phyloP scores from a whole-genome alignment of 305 asterid species.

The Andrographis paniculata region DNA sequence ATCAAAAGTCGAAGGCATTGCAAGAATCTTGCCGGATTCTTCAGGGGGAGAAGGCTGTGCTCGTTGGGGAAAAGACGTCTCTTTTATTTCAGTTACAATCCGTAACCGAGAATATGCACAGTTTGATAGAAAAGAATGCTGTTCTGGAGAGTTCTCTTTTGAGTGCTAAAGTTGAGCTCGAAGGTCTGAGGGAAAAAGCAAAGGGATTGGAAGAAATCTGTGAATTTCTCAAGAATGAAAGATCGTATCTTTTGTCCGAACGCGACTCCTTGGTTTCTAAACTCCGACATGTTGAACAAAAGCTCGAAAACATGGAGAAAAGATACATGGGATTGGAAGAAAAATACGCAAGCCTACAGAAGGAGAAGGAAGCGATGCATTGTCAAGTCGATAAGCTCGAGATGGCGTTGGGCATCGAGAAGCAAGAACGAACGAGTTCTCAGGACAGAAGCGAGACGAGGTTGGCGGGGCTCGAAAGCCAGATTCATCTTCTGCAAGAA shows the following conservation, averaged over 20 bases:
- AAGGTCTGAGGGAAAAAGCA: slow-evolving; percentile 85
- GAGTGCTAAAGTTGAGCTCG: slow-evolving; percentile 70
- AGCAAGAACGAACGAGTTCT: slow-evolving; percentile 59
- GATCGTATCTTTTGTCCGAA: slow-evolving; percentile 59
- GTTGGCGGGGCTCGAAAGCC: slow-evolving; percentile 53
- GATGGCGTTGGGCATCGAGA: slow-evolving; percentile 48
- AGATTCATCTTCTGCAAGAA: slow-evolving; percentile 60
- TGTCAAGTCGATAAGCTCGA: slow-evolving; percentile 52
- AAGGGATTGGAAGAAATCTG: slow-evolving; percentile 84
- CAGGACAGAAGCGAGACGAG: slow-evolving; percentile 41
- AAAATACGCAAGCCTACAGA: slow-evolving; percentile 53
- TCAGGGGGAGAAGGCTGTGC: slow-evolving; percentile 55
- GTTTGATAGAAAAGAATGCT: slow-evolving; percentile 59
- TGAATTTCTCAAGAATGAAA: slow-evolving; percentile 63
- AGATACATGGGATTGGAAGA: slow-evolving; percentile 60
- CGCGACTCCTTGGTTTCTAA: slow-evolving; percentile 40
- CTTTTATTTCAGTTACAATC: slow-evolving; percentile 66
- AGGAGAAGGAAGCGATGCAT: slow-evolving; percentile 50
- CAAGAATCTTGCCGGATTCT: slow-evolving; percentile 56
- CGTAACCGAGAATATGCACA: slow-evolving; percentile 70
- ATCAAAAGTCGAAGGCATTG: slow-evolving; percentile 30
- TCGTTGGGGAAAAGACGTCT: slow-evolving; percentile 59
- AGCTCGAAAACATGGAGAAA: slow-evolving; percentile 53
- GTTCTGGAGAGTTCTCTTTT: slow-evolving; percentile 69
- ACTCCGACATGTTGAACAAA: slow-evolving; percentile 52